Percentiles rank a stretch among this genome's conserved stretches.
These are phyloP conservation scores for Paramecium sexaurelia DNA, from an alignment of 73 alveolate genomes.

Conservation along the genomic window DNA sequence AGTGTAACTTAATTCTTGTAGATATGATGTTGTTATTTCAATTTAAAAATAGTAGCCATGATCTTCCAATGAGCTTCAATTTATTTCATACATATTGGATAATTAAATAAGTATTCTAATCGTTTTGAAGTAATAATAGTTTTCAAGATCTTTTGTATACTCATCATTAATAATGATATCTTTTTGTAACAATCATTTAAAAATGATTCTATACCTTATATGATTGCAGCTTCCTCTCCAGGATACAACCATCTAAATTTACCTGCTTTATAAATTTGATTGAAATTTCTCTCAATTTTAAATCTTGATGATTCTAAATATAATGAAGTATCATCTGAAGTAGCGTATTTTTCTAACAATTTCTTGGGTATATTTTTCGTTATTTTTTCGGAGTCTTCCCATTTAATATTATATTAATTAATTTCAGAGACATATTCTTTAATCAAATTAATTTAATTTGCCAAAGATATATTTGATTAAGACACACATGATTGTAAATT, in stretches of 20 bases:
- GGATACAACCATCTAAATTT: conserved; percentile 19
- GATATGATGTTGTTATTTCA: background rate
- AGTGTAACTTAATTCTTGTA: background rate
- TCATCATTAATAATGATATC: background rate
- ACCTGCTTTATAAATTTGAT: background rate
- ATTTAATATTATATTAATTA: background rate
- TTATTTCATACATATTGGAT: conserved; percentile 15
- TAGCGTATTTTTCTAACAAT: background rate
- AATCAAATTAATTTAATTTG: background rate
- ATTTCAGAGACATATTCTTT: conserved; percentile 22
- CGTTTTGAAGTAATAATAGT: background rate
- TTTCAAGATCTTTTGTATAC: background rate
- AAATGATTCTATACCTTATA: background rate
- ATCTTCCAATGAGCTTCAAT: conserved; percentile 32
- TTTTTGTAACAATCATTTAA: background rate
- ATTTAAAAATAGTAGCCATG: conserved; percentile 28
- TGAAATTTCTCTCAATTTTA: background rate
- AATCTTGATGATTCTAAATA: conserved; percentile 26
- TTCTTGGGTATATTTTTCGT: background rate
- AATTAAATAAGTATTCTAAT: background rate
- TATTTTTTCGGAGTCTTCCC: background rate
- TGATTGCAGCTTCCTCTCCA: conserved; percentile 29
- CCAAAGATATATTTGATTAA: background rate
- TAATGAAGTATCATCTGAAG: background rate
- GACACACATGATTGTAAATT: background rate